Conservation (phyloP, 1,284 basidiomycete species). For the Austropuccinia psidii region DNA sequence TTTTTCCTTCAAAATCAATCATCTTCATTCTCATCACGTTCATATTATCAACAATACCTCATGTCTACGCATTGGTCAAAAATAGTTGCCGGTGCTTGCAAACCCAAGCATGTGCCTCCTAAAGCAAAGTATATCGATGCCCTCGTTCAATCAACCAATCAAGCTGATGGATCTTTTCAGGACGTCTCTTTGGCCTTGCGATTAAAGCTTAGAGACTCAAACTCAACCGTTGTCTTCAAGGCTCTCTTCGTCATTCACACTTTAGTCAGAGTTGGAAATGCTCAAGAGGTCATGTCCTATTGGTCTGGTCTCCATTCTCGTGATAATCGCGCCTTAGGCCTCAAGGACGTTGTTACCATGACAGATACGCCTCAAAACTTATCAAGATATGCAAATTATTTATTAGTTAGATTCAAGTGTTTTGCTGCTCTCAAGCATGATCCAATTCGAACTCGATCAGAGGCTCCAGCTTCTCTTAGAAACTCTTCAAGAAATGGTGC, state of each 20-base stretch:
- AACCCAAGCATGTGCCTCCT: constrained; percentile 85
- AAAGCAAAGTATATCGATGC: constrained; percentile 69
- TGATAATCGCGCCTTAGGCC: constrained; percentile 54
- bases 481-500: constrained; percentile 40
- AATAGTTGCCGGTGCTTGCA: constrained; percentile 49
- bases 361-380: constrained; percentile 69
- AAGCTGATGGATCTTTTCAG: constrained; percentile 78
- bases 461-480: constrained; percentile 6
- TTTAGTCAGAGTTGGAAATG: constrained; percentile 86
- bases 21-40: no score
- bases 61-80: constrained; percentile 35
- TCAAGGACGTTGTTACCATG: constrained; percentile 36
- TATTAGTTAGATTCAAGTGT: constrained; percentile 79
- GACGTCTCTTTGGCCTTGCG: constrained; percentile 84
- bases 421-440: constrained; percentile 90
- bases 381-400: constrained; percentile 75
- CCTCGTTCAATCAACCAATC: constrained; percentile 88
- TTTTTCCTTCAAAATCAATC: no score
- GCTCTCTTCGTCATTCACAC: constrained; percentile 88
- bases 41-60: no score
- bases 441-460: constrained; percentile 64
- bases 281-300: constrained; percentile 78
- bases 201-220: constrained; percentile 76
- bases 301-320: constrained; percentile 71
- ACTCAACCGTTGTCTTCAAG: constrained; percentile 90